Conservation (phyloP, 78 protist genomes). For the Planoprotostelium fungivorum region DNA sequence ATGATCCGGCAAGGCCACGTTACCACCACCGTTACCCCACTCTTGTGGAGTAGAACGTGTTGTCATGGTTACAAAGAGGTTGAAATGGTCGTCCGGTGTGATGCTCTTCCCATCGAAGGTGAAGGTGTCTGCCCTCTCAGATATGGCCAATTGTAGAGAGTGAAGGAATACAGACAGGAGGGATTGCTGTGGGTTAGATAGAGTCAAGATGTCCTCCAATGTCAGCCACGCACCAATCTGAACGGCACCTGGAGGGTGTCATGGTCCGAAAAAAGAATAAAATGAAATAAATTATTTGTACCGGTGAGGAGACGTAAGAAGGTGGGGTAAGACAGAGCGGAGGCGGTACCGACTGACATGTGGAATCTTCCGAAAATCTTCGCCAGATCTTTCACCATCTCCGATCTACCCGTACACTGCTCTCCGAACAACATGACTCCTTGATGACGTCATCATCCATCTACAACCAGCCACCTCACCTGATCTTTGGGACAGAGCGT, state of each 20-base stretch:
- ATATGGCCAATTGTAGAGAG: not conserved
- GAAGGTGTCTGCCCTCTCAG: not conserved
- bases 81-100: not conserved
- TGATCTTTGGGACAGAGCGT: not conserved
- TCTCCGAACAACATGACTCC: not conserved
- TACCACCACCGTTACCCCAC: not conserved
- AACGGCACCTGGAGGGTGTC: not conserved
- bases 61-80: not conserved
- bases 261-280: not conserved
- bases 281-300: not conserved
- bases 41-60: not conserved
- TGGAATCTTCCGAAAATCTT: not conserved
- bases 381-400: not conserved
- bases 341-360: not conserved
- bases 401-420: not conserved
- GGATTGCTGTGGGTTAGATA: not conserved
- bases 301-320: not conserved
- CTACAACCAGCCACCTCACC: not conserved
- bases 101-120: not conserved
- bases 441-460: not conserved
- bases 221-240: not conserved
- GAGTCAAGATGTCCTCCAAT: not conserved
- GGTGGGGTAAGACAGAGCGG: not conserved
- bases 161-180: not conserved
- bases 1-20: not conserved